Percentiles rank a stretch among this genome's conserved stretches.
Conservation (phyloP, 352 stramenopile species). For the Pythium vanterpoolii region DNA sequence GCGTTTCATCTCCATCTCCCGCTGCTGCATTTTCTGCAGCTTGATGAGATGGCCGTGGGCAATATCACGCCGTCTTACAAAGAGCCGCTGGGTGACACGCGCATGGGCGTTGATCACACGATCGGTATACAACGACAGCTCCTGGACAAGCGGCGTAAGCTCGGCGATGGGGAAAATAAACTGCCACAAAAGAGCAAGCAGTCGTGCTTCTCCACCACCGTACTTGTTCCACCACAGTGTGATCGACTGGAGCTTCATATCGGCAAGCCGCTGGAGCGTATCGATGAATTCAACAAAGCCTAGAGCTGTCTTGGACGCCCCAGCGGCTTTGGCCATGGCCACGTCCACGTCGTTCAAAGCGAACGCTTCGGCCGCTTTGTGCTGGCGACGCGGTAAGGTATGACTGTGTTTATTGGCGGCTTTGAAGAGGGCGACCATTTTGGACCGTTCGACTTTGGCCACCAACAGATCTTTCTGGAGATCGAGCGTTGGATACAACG, state of each 20-base stretch:
- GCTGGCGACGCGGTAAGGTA: neutral
- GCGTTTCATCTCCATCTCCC: slow-evolving; percentile 12
- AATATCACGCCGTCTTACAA: slow-evolving; percentile 22
- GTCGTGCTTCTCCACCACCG: slow-evolving; percentile 33
- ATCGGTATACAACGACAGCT: slow-evolving; percentile 17
- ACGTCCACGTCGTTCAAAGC: slow-evolving; percentile 57
- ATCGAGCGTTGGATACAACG: slow-evolving; percentile 35
- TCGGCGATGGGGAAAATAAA: slow-evolving; percentile 34
- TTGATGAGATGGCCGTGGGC: slow-evolving; percentile 29
- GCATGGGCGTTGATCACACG: slow-evolving; percentile 27
- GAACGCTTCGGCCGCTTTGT: slow-evolving; percentile 27
- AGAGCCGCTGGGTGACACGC: slow-evolving; percentile 33
- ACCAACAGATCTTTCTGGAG: slow-evolving; percentile 33
- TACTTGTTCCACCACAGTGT: slow-evolving; percentile 46
- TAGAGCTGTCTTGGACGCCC: slow-evolving; percentile 44
- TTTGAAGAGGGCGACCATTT: slow-evolving; percentile 49
- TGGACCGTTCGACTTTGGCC: slow-evolving; percentile 50
- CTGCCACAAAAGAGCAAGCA: slow-evolving; percentile 46
- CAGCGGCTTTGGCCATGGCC: slow-evolving; percentile 46
- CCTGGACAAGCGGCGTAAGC: slow-evolving; percentile 21
- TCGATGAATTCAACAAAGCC: slow-evolving; percentile 42
- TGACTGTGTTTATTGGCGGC: slow-evolving; percentile 28
- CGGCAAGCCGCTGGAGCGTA: slow-evolving; percentile 29
- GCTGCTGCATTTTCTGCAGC: slow-evolving; percentile 13
- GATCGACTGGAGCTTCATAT: slow-evolving; percentile 29